Evolutionary conservation across 768 basidiomycete genomes (phyloP).

Genomic region (Hirschioporus abietinus): DNA sequence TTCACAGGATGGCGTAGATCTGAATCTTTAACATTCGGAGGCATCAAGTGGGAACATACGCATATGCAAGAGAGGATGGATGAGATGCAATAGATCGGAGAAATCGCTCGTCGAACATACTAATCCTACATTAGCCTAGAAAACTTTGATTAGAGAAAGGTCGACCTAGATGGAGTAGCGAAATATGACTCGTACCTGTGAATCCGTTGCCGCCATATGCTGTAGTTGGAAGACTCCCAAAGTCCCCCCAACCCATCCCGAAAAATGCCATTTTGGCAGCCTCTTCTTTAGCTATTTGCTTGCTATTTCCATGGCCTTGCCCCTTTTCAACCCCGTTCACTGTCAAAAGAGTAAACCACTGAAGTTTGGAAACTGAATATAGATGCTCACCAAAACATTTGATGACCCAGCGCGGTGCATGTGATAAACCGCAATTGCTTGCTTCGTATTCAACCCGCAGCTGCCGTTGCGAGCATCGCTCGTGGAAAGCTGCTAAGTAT

Average conservation of each 20-base stretch:
- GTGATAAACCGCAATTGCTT: constrained; percentile 56
- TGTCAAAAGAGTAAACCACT: constrained; percentile 20
- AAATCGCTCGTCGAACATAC: not conserved
- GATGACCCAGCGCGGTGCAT: constrained; percentile 63
- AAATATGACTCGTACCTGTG: not conserved
- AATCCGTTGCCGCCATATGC: not conserved
- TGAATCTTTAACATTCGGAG: too few species aligned
- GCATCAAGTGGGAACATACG: too few species aligned
- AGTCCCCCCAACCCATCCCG: constrained; percentile 64
- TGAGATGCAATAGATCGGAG: not conserved
- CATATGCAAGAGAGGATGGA: too few species aligned
- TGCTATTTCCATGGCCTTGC: constrained; percentile 56
- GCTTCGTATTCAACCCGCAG: constrained; percentile 57
- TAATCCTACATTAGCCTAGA: not conserved
- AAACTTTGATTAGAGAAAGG: not conserved
- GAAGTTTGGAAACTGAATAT: not conserved
- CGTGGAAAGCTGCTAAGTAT: constrained; percentile 70
- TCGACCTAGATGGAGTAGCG: not conserved
- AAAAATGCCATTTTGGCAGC: constrained; percentile 68
- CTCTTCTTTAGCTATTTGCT: constrained; percentile 75
- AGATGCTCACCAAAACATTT: constrained; percentile 57
- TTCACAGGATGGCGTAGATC: too few species aligned
- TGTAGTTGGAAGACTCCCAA: not conserved
- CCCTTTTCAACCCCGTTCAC: constrained; percentile 71
- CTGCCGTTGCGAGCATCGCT: constrained; percentile 62